Conservation (phyloP, 2,329 filamentous ascomycete genomes). For the Colletotrichum limetticola region DNA sequence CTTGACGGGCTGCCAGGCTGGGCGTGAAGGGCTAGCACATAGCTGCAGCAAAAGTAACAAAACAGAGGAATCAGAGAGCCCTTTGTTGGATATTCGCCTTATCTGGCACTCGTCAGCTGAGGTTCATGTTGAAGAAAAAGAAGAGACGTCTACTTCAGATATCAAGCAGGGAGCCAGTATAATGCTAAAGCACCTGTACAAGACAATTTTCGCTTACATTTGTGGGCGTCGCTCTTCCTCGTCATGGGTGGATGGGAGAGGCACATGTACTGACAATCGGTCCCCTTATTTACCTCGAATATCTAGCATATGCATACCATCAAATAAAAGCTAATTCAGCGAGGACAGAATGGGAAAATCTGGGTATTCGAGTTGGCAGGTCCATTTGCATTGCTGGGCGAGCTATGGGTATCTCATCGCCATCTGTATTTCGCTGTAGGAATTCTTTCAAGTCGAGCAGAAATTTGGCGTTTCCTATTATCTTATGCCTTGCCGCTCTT, state of each 20-base stretch:
- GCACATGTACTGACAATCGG: not conserved
- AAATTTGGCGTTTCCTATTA: not conserved
- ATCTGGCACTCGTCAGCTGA: not conserved
- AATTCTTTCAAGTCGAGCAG: not conserved
- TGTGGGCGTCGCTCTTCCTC: not conserved
- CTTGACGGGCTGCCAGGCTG: not conserved
- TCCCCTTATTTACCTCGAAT: not conserved
- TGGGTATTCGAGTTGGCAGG: not conserved
- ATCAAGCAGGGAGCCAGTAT: not conserved
- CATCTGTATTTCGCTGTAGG: not conserved
- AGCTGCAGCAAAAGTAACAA: not conserved
- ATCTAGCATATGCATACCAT: not conserved
- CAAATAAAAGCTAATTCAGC: not conserved
- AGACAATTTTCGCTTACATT: not conserved
- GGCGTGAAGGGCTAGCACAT: not conserved
- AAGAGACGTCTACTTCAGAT: not conserved
- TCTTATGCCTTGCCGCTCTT: conserved; percentile 21
- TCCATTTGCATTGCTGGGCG: not conserved
- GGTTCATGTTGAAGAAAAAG: not conserved
- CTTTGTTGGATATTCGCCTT: not conserved
- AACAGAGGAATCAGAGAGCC: not conserved
- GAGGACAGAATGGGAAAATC: not conserved
- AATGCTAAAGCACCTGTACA: not conserved
- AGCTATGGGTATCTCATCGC: not conserved
- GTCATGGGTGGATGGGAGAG: not conserved